Percentiles rank a stretch among this genome's conserved stretches.
Evolutionary conservation across 805 yeast genomes (phyloP).

Genomic region (Yamadazyma scolyti): DNA sequence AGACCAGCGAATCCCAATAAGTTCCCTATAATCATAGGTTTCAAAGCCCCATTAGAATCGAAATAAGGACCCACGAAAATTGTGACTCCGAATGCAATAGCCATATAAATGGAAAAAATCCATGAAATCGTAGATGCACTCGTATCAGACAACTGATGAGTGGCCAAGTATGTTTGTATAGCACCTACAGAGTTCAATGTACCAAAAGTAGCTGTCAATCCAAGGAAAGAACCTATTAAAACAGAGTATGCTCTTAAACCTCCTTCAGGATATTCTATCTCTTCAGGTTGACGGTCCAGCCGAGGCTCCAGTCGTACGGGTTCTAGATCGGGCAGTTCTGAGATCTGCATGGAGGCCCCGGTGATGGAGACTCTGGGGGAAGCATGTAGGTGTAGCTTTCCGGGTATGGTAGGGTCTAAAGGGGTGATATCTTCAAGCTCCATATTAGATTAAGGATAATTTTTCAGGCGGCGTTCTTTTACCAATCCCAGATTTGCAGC

Average conservation of each 20-base stretch:
- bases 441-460: no score
- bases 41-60: slow-evolving; percentile 55
- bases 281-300: neutral
- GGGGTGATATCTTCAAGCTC: no score
- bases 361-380: no score
- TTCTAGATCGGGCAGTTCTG: neutral
- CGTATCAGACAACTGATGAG: slow-evolving; percentile 29
- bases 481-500: no score
- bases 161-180: slow-evolving; percentile 34
- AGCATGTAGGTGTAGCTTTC: no score
- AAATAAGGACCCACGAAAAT: slow-evolving; percentile 54
- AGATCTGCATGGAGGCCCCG: no score
- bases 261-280: slow-evolving; percentile 20
- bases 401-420: no score
- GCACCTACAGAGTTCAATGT: slow-evolving; percentile 36
- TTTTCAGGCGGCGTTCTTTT: no score
- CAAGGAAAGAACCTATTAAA: slow-evolving; percentile 22
- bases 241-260: slow-evolving; percentile 21
- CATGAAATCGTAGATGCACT: slow-evolving; percentile 32
- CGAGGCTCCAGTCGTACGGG: neutral
- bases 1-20: slow-evolving; percentile 43
- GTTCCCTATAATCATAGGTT: slow-evolving; percentile 44
- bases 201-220: slow-evolving; percentile 25
- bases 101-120: slow-evolving; percentile 36
- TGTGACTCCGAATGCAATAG: slow-evolving; percentile 25